Evolutionary conservation across 768 basidiomycete genomes (phyloP).

Genomic region (Suillus placidus): DNA sequence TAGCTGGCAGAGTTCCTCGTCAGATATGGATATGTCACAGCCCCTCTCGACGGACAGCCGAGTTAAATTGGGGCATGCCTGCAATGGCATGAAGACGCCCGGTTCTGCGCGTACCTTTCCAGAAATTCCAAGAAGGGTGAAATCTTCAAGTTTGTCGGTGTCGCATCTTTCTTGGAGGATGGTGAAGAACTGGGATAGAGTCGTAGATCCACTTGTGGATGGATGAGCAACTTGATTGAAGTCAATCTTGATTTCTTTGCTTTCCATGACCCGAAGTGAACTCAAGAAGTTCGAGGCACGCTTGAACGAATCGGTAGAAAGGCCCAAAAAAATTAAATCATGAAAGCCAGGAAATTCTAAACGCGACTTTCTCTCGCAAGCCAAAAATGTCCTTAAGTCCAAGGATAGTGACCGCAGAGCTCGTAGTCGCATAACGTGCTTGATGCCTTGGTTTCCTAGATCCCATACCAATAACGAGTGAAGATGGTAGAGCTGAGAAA

Average conservation of each 20-base stretch:
- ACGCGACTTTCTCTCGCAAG: not conserved
- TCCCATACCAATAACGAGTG: not conserved
- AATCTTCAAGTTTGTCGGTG: not conserved
- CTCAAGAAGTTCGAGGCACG: not conserved
- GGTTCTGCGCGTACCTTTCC: not conserved
- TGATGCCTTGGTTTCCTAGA: not conserved
- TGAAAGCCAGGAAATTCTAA: not conserved
- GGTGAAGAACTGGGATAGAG: not conserved
- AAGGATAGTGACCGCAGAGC: not conserved
- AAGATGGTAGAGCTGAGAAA: not conserved
- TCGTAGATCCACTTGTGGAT: not conserved
- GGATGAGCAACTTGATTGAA: not conserved
- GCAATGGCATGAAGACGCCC: not conserved
- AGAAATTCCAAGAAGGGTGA: not conserved
- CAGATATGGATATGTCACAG: conserved; percentile 18
- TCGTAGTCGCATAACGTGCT: not conserved
- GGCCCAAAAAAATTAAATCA: not conserved
- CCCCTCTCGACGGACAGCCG: conserved; percentile 22
- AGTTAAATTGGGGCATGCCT: not conserved
- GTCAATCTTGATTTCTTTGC: not conserved
- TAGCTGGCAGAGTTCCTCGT: conserved; percentile 20
- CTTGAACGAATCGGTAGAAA: not conserved
- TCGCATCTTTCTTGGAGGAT: not conserved
- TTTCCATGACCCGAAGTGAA: not conserved
- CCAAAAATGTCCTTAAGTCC: not conserved